A percentile compares a stretch with the other conserved stretches of the same genome.
These are phyloP conservation scores for Phalaenopsis hybrid DNA, from an alignment of 116 monocot species.

Conservation along the genomic window DNA sequence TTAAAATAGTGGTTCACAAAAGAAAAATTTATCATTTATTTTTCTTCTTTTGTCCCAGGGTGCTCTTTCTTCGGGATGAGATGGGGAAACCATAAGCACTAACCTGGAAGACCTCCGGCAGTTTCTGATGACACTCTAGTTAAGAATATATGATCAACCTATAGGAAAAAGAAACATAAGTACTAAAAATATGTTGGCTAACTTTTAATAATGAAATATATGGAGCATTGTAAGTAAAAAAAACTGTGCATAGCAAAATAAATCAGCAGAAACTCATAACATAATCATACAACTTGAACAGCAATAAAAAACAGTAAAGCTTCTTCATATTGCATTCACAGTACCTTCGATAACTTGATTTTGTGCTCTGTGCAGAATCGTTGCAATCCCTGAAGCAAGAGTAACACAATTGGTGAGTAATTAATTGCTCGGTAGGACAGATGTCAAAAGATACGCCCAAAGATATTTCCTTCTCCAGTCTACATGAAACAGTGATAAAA, in stretches of 20 bases:
- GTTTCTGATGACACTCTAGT: slow-evolving; percentile 98
- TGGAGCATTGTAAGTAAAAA: background rate
- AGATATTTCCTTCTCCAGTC: background rate
- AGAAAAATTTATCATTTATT: background rate
- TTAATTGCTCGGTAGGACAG: background rate
- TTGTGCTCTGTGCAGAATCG: slow-evolving; percentile 96
- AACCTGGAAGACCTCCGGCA: slow-evolving; percentile 98
- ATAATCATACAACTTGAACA: background rate
- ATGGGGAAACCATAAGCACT: background rate
- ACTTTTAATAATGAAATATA: background rate
- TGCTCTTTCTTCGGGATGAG: background rate
- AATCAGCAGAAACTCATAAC: background rate
- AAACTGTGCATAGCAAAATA: background rate
- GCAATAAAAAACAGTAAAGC: slow-evolving; percentile 7
- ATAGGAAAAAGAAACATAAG: slow-evolving; percentile 11
- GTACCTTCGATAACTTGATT: slow-evolving; percentile 93
- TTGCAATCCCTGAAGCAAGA: slow-evolving; percentile 72
- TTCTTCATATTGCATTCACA: background rate
- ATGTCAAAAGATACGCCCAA: background rate
- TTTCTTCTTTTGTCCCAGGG: background rate
- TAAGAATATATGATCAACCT: slow-evolving; percentile 96
- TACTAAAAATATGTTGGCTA: background rate
- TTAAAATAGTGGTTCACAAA: background rate
- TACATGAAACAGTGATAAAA: background rate
- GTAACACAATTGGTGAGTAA: background rate